Conservation (phyloP, 2,329 filamentous ascomycete species). For the Colletotrichum cordylinicola region DNA sequence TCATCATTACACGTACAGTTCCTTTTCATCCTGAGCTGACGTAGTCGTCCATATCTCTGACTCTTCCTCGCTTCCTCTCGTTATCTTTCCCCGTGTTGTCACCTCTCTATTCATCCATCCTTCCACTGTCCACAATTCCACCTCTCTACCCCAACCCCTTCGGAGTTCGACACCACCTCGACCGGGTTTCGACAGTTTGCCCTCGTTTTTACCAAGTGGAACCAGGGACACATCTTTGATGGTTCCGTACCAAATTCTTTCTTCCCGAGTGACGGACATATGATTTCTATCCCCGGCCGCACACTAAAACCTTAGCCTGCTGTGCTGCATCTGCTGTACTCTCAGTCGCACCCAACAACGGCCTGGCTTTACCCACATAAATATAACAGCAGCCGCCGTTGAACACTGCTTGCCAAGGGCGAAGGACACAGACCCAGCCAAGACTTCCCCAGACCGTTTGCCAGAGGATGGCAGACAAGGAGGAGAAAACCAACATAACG, state of each 20-base stretch:
- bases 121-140: neutral
- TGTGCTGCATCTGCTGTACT: neutral
- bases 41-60: neutral
- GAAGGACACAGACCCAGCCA: neutral
- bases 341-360: neutral
- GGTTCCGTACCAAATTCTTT: neutral
- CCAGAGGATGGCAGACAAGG: constrained; percentile 28
- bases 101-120: neutral
- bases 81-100: neutral
- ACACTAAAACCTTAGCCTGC: neutral
- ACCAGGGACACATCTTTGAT: neutral
- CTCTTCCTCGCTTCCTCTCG: neutral
- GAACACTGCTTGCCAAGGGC: neutral
- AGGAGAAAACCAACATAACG: constrained; percentile 26
- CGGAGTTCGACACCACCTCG: neutral
- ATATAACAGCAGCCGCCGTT: neutral
- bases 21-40: neutral
- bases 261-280: constrained; percentile 3
- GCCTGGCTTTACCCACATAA: neutral
- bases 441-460: neutral
- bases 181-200: neutral
- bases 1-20: constrained; percentile 11
- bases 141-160: neutral
- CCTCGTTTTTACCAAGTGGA: neutral
- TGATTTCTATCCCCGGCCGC: neutral